These are phyloP conservation scores for Hypoxylon sp. DNA, from an alignment of 2,329 filamentous ascomycete species.

Conservation along the genomic window DNA sequence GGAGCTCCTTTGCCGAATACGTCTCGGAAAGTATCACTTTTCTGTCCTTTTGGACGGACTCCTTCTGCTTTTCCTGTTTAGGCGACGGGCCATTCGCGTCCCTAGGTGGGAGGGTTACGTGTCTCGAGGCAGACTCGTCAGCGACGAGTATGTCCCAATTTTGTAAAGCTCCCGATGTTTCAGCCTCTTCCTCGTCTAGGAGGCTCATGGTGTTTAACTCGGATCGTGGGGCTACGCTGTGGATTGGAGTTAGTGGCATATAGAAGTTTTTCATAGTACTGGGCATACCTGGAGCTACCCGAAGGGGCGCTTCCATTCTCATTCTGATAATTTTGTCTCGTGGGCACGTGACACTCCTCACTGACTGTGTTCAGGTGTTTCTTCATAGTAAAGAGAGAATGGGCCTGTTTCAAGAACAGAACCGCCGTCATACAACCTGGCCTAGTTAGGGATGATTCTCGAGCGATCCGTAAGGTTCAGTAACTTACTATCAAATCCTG, in stretches of 20 bases:
- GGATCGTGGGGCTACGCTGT: background rate
- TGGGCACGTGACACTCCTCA: constrained; percentile 10
- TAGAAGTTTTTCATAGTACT: background rate
- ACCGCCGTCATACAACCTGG: constrained; percentile 59
- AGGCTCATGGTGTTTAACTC: constrained; percentile 6
- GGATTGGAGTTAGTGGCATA: background rate
- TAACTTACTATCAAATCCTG: constrained; percentile 69
- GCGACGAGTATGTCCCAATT: constrained; percentile 20
- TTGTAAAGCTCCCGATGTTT: constrained; percentile 4
- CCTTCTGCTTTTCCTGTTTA: background rate
- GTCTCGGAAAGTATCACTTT: constrained; percentile 6
- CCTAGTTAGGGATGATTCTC: constrained; percentile 20
- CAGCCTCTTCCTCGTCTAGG: constrained; percentile 29
- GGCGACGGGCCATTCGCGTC: background rate
- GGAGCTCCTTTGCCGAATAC: constrained; percentile 20
- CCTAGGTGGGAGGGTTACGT: background rate
- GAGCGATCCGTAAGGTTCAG: background rate
- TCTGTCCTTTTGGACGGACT: background rate
- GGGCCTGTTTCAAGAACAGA: constrained; percentile 36
- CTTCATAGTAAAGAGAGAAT: constrained; percentile 2
- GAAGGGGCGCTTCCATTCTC: background rate
- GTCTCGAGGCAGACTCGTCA: constrained; percentile 13
- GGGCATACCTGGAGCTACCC: constrained; percentile 6
- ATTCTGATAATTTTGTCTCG: background rate
- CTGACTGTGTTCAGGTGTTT: constrained; percentile 6